Evolutionary conservation across 768 basidiomycete genomes (phyloP).

Genomic region (Rhodotorula babjevae): DNA sequence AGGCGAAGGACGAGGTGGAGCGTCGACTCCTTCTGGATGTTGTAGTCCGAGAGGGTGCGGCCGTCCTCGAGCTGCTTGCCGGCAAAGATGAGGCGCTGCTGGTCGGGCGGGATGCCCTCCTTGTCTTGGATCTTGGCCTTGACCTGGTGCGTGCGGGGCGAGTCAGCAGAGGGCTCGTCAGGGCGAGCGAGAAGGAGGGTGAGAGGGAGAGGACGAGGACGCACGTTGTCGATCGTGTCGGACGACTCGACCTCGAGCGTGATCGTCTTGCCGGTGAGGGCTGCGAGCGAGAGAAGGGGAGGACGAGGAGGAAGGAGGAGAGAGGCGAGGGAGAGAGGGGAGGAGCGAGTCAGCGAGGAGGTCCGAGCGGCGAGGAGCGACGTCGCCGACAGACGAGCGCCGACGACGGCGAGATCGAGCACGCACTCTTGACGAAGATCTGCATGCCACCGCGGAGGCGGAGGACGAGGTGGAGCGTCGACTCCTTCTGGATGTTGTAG

Average conservation of each 20-base stretch:
- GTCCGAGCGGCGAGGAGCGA: conserved; percentile 55
- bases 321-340: too few species aligned
- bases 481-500: conserved; percentile 76
- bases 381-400: too few species aligned
- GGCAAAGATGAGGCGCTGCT: conserved; percentile 84
- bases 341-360: conserved; percentile 56
- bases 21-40: conserved; percentile 46
- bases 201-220: too few species aligned
- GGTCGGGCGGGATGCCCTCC: conserved; percentile 87
- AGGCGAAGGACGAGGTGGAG: conserved; percentile 62
- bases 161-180: too few species aligned
- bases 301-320: too few species aligned
- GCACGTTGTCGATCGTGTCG: conserved; percentile 67
- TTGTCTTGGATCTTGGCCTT: conserved; percentile 94
- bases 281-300: too few species aligned
- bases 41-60: conserved; percentile 77
- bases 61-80: conserved; percentile 89
- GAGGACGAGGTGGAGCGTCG: conserved; percentile 87
- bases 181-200: too few species aligned
- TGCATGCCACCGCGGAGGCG: conserved; percentile 78
- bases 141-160: conserved; percentile 47
- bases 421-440: conserved; percentile 73
- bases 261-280: conserved; percentile 68
- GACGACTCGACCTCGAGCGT: conserved; percentile 87
- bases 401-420: conserved; percentile 56